These are phyloP conservation scores for Fusarium aywerte DNA, from an alignment of 2,329 filamentous ascomycete species.

Conservation along the genomic window DNA sequence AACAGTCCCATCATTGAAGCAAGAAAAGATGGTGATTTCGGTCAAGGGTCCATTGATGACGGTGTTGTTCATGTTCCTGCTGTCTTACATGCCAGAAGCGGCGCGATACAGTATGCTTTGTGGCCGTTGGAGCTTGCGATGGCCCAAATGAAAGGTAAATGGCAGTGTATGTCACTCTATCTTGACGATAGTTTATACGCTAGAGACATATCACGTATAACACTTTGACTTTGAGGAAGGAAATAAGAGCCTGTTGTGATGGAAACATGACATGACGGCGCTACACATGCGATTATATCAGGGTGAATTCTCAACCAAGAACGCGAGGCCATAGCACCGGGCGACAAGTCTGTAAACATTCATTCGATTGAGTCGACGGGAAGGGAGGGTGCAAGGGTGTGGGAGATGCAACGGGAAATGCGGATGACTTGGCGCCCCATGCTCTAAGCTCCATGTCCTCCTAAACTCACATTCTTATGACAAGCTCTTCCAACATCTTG, in stretches of 20 bases:
- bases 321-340: slow-evolving; percentile 13
- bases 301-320: slow-evolving; percentile 14
- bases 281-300: slow-evolving; percentile 7
- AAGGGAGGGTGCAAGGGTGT: slow-evolving; percentile 42
- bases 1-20: not conserved
- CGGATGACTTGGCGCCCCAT: slow-evolving; percentile 46
- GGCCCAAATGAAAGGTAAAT: slow-evolving; percentile 26
- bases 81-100: not conserved
- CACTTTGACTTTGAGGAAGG: not conserved
- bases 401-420: slow-evolving; percentile 45
- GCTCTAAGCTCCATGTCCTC: slow-evolving; percentile 30
- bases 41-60: not conserved
- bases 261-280: slow-evolving; percentile 5
- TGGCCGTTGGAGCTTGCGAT: slow-evolving; percentile 22
- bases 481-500: slow-evolving; percentile 7
- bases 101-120: slow-evolving; percentile 34
- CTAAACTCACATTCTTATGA: slow-evolving; percentile 23
- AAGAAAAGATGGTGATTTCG: not conserved
- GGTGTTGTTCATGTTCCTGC: not conserved
- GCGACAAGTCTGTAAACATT: slow-evolving; percentile 25
- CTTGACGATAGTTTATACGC: slow-evolving; percentile 12
- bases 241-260: slow-evolving; percentile 12
- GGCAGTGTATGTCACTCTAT: slow-evolving; percentile 20
- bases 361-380: slow-evolving; percentile 38
- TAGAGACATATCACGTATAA: not conserved